Base-by-base conservation (phyloP, 192 early-diverging fungal species). In the Lobulomyces angularis region DNA sequence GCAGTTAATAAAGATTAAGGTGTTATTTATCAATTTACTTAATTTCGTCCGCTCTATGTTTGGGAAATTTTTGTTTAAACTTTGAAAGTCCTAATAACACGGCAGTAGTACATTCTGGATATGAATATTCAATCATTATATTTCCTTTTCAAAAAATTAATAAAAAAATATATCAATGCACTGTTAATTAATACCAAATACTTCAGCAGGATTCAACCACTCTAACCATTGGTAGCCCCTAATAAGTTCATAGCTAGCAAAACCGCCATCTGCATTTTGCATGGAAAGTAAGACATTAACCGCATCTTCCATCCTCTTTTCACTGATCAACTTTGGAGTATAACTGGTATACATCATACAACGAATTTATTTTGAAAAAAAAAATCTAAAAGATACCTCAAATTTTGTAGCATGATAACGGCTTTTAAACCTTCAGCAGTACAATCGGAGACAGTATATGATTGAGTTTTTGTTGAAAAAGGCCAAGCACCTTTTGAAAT, bases 31-130 rank as follows among this genome's bases (percentile, higher is more conserved):
- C 16, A 23, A 61, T 58, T 50, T 67, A 59, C 59, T 82, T 67
- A 52, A 96, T 92, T 37, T 95, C 80, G 5, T 64, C 61, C 6
- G 70, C 37, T 6, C 86, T 79, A 66, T 98, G 87, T 30, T 81
- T 69, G 5, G 91, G 88, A 54, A 79, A 71, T 25, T 62, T 56
- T 41, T 85, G 71, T 19, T 59, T 41, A 61, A 94, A 98, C 1
- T 71, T 67, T 8, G 72, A 65, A 38, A 98, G 65, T 5, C 84
- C 88, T 14, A 92, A 79, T 6, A 98, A 59, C 5, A 83, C 86
- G 20, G 90, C 82, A 6, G 91, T 93, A 8, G 94, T 90, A 69
- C 94, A 98, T 55, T 98, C 94, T 11, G 88, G 85, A 62, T 98
- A 98, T 35, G 65, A 65, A 70, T 97, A 97, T 62, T 93, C 91